A percentile compares a stretch with the other conserved stretches of the same genome.
These are phyloP conservation scores for Dacryopinax primogenitus DNA, from an alignment of 768 basidiomycete species.

Conservation along the genomic window DNA sequence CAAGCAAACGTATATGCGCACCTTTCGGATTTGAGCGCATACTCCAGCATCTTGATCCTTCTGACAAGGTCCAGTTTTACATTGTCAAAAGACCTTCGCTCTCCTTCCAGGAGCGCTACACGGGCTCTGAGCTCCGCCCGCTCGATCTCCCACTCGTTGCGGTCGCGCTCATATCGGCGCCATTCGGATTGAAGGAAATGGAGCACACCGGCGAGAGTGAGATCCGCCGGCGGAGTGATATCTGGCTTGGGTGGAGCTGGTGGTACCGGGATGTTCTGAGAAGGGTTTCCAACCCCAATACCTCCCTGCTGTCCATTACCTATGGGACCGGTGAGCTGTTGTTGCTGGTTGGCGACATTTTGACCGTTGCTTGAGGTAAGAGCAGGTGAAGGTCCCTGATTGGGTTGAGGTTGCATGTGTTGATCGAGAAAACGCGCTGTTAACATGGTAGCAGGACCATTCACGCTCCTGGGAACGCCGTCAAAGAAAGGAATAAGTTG, in stretches of 20 bases:
- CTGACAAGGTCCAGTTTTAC: constrained; percentile 90
- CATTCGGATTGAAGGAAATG: constrained; percentile 98
- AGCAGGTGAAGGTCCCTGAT: constrained; percentile 1
- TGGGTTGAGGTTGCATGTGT: neutral
- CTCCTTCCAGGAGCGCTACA: constrained; percentile 93
- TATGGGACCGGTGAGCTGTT: neutral
- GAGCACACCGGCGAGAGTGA: constrained; percentile 83
- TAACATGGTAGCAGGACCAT: constrained; percentile 3
- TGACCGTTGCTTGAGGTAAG: neutral
- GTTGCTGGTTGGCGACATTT: constrained; percentile 5
- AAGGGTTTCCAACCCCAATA: neutral
- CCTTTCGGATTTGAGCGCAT: constrained; percentile 92
- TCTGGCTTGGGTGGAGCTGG: neutral
- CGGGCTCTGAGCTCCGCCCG: constrained; percentile 85
- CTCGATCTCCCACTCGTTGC: constrained; percentile 99
- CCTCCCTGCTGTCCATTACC: neutral
- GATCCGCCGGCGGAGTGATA: constrained; percentile 35
- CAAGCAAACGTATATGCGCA: constrained; percentile 27
- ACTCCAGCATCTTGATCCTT: constrained; percentile 98
- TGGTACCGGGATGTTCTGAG: neutral
- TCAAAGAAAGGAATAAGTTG: neutral
- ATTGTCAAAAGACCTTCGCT: constrained; percentile 93
- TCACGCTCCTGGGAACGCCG: neutral
- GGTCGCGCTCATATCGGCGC: constrained; percentile 92
- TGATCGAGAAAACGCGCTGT: constrained; percentile 7